phyloP scores from a whole-genome alignment of 1,139 yeast species.

The Arxiozyma telluris region DNA sequence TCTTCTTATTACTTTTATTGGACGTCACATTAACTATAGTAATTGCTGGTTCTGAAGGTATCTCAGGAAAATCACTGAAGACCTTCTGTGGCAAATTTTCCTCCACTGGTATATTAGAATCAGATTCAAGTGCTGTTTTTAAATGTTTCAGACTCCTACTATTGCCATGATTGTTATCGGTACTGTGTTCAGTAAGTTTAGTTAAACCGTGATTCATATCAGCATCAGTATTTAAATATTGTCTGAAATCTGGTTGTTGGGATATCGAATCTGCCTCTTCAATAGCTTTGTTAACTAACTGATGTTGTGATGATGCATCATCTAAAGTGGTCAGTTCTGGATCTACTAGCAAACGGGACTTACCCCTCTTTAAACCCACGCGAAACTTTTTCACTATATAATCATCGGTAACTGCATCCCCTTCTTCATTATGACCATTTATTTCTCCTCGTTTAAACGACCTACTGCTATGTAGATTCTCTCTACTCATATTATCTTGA shows the following conservation, averaged over 20 bases:
- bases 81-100: background rate
- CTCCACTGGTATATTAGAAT: background rate
- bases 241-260: constrained; percentile 41
- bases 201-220: constrained; percentile 5
- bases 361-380: constrained; percentile 10
- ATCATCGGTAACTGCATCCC: constrained; percentile 9
- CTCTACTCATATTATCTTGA: background rate
- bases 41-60: background rate
- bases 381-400: constrained; percentile 6
- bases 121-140: background rate
- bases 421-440: constrained; percentile 8
- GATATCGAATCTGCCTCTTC: constrained; percentile 58
- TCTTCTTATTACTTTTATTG: background rate
- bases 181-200: constrained; percentile 5
- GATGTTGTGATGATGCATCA: constrained; percentile 40
- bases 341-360: constrained; percentile 38
- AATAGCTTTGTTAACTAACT: constrained; percentile 58
- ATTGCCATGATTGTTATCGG: background rate
- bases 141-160: background rate
- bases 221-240: constrained; percentile 33
- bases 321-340: constrained; percentile 52
- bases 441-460: constrained; percentile 12
- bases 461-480: constrained; percentile 7
- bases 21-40: background rate
- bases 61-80: background rate